Evolutionary conservation across 23 red algal species (phyloP).

Genomic region (Cyanidiococcus yangmingshanensis): DNA sequence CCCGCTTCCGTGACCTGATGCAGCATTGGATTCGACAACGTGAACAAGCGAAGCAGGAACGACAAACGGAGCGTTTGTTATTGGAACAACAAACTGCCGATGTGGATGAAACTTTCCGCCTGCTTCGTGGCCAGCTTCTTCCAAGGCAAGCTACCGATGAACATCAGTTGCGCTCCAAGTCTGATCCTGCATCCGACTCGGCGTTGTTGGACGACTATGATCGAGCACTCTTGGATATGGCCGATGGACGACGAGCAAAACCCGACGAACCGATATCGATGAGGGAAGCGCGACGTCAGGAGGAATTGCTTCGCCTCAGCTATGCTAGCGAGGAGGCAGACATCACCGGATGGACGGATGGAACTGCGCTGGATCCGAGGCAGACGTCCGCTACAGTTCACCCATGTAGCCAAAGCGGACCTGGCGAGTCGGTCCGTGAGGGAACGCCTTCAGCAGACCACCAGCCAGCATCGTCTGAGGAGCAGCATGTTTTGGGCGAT

Average conservation of each 20-base stretch:
- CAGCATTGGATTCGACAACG: not conserved
- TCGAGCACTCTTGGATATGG: not conserved
- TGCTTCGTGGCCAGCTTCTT: not conserved
- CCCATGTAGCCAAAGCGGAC: not conserved
- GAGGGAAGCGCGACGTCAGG: not conserved
- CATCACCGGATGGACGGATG: not conserved
- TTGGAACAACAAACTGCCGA: not conserved
- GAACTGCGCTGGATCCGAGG: not conserved
- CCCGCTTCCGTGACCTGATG: not conserved
- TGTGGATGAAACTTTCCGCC: not conserved
- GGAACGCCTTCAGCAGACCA: not conserved
- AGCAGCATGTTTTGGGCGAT: not conserved
- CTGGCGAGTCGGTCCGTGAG: not conserved
- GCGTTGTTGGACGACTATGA: not conserved
- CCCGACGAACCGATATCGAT: not conserved
- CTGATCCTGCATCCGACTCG: not conserved
- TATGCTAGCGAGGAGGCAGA: not conserved
- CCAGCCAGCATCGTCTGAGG: not conserved
- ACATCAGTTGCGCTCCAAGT: too few relatives aligned
- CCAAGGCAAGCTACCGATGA: not conserved
- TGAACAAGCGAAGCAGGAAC: not conserved
- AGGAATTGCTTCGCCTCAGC: not conserved
- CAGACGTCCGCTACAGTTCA: too few relatives aligned
- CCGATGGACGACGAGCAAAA: not conserved
- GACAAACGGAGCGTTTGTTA: not conserved